phyloP scores from a whole-genome alignment of 2,329 filamentous ascomycete genomes.

The Basipetospora chlamydospora region DNA sequence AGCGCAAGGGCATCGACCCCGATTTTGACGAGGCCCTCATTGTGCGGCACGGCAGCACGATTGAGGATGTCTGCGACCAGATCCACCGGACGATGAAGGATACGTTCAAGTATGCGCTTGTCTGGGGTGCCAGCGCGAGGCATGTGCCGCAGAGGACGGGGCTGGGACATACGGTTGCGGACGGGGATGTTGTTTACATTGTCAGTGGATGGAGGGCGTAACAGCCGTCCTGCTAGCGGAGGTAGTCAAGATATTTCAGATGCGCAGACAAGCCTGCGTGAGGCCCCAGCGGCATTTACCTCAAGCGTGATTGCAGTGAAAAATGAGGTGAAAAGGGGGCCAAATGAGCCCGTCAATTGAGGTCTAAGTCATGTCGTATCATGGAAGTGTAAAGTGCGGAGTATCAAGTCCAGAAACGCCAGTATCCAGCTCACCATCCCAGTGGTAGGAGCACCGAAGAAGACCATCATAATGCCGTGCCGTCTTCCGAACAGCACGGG shows the following conservation, averaged over 20 bases:
- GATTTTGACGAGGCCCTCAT: constrained; percentile 87
- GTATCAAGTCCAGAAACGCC: too few relatives aligned
- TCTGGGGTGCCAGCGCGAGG: constrained; percentile 92
- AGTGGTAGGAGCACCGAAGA: too few relatives aligned
- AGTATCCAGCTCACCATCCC: too few relatives aligned
- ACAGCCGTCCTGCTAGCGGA: neutral
- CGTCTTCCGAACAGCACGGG: too few relatives aligned
- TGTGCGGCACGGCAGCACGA: constrained; percentile 71
- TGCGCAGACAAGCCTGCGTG: too few relatives aligned
- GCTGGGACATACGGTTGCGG: constrained; percentile 60
- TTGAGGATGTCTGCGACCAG: constrained; percentile 94
- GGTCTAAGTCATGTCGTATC: constrained; percentile 4
- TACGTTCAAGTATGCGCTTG: constrained; percentile 95
- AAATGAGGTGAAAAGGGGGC: constrained; percentile 2
- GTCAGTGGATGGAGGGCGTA: constrained; percentile 49
- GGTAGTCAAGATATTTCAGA: too few relatives aligned
- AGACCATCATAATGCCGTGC: too few relatives aligned
- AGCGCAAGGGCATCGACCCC: constrained; percentile 83
- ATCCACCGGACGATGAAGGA: constrained; percentile 93
- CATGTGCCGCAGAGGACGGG: constrained; percentile 92
- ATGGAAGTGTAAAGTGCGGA: too few relatives aligned
- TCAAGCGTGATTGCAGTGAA: too few relatives aligned
- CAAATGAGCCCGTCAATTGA: constrained; percentile 4
- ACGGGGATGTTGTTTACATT: constrained; percentile 56
- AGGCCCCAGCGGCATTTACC: too few relatives aligned